phyloP scores from a whole-genome alignment of 2,329 filamentous ascomycete genomes.

The Monosporascus sp. region DNA sequence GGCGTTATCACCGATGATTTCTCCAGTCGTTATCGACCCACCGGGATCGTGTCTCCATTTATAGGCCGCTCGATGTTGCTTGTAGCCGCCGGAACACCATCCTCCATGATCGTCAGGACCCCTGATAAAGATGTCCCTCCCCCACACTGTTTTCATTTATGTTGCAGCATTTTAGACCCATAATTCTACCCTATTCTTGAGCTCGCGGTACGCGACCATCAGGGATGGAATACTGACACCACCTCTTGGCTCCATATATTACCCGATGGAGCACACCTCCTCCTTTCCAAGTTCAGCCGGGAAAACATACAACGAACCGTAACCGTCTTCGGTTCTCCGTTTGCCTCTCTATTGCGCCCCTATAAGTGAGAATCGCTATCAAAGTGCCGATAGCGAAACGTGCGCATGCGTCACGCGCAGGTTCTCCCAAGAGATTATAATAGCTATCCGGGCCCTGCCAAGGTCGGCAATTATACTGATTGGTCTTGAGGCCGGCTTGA shows the following conservation, averaged over 20 bases:
- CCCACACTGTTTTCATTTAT: slow-evolving; percentile 14
- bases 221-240: slow-evolving; percentile 3
- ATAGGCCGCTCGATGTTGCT: slow-evolving; percentile 10
- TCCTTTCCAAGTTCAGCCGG: slow-evolving; percentile 16
- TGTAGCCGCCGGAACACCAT: slow-evolving; percentile 12
- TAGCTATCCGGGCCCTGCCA: slow-evolving; percentile 15
- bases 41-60: slow-evolving; percentile 8
- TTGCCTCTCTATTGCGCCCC: slow-evolving; percentile 4
- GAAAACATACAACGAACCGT: slow-evolving; percentile 9
- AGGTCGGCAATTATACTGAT: slow-evolving; percentile 13
- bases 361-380: slow-evolving; percentile 6
- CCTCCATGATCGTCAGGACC: slow-evolving; percentile 12
- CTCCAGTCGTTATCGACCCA: slow-evolving; percentile 1
- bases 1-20: slow-evolving; percentile 1
- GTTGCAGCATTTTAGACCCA: slow-evolving; percentile 9
- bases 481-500: no score
- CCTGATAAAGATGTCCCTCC: slow-evolving; percentile 15
- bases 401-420: slow-evolving; percentile 4
- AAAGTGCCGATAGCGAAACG: slow-evolving; percentile 1
- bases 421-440: slow-evolving; percentile 5
- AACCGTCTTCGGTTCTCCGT: slow-evolving; percentile 12
- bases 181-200: slow-evolving; percentile 2
- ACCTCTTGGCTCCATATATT: slow-evolving; percentile 14
- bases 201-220: slow-evolving; percentile 8
- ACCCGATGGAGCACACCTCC: slow-evolving; percentile 14